Base-by-base conservation (phyloP, 2,329 filamentous ascomycete genomes). In the Fusarium sp. region DNA sequence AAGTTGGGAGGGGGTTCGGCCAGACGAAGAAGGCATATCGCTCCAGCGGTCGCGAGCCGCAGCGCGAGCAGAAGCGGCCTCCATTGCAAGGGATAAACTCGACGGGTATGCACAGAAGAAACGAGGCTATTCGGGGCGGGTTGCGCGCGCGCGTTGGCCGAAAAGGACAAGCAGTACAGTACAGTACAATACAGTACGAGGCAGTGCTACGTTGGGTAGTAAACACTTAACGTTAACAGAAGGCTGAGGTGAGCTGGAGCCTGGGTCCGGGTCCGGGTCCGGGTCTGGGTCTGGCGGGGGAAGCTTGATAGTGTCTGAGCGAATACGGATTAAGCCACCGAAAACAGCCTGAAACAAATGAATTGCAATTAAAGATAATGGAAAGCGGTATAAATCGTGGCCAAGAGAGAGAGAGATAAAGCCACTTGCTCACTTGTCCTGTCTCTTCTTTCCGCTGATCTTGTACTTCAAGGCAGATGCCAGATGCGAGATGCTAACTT, bases 31-130 rank as follows among this genome's bases (percentile, higher is more conserved):
- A 81, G 91, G 51, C 39, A 90, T 45, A 77, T 91, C 91, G 81
- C 89, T 89, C 86, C 96, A 98, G 80, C 94, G 94, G 84, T 97
- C 95, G 82, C 95, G 90, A 75, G 94, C 91, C 76, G 95, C 96
- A 85, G 96, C 97, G 78, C 96, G 91, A 81, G 94, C 94, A 78
- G 94, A 96, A 77, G 94, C 91, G 77, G 96, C 95, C 88, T 98
- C 95, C 95, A 98, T 92, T 69, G 26, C 32, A 38, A 49, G 26
- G 23, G 36, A 34, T 17, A 23, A 38, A 17, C 14, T 40, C 19
- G 49, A 48, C 32, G 21, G 15, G n/a, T 30, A 42, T 38, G 14
- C 30, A 19, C 23, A 26, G 34, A 36, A 45, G n/a, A 20, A 20
- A 48, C 7, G 49, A 40, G 24, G 55, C 20, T 50, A 44, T 42